A percentile compares a stretch with the other conserved stretches of the same genome.
These are phyloP conservation scores for Halophytophthora batemanensis DNA, from an alignment of 352 stramenopile genomes.

Conservation along the genomic window DNA sequence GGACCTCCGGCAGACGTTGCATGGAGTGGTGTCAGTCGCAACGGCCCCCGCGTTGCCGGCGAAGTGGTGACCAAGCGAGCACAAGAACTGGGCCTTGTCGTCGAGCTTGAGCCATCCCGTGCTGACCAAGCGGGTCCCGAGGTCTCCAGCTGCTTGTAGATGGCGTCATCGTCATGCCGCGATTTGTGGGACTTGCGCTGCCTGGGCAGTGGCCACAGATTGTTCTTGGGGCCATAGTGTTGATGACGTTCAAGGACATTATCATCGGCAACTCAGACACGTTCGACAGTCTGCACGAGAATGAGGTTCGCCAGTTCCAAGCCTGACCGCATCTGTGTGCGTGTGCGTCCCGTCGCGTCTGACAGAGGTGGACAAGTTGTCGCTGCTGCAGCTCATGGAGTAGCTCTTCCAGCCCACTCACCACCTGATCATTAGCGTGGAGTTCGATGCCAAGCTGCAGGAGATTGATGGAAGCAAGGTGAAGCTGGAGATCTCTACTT, in stretches of 20 bases:
- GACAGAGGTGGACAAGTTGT: conserved; percentile 88
- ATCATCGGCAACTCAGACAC: conserved; percentile 83
- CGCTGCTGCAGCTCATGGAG: conserved; percentile 89
- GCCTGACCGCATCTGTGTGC: neutral
- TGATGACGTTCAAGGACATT: conserved; percentile 89
- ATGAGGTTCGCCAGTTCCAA: neutral
- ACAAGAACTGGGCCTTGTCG: too few relatives aligned
- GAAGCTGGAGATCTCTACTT: conserved; percentile 91
- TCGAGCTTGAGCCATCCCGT: too few relatives aligned
- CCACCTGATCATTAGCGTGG: conserved; percentile 90
- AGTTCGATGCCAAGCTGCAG: conserved; percentile 88
- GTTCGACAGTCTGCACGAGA: neutral
- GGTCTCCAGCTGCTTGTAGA: too few relatives aligned
- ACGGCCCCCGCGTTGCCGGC: too few relatives aligned
- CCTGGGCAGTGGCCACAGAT: too few relatives aligned
- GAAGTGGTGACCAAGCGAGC: too few relatives aligned
- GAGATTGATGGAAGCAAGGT: conserved; percentile 81
- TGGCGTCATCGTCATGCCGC: too few relatives aligned
- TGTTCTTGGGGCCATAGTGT: conserved; percentile 53
- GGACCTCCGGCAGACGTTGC: too few relatives aligned
- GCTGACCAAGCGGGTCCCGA: too few relatives aligned
- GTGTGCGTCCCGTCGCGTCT: neutral
- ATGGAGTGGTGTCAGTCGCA: too few relatives aligned
- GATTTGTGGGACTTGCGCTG: neutral
- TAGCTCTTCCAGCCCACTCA: conserved; percentile 89